Conservation (phyloP, 306 rosid species). For the Quercus gilva region DNA sequence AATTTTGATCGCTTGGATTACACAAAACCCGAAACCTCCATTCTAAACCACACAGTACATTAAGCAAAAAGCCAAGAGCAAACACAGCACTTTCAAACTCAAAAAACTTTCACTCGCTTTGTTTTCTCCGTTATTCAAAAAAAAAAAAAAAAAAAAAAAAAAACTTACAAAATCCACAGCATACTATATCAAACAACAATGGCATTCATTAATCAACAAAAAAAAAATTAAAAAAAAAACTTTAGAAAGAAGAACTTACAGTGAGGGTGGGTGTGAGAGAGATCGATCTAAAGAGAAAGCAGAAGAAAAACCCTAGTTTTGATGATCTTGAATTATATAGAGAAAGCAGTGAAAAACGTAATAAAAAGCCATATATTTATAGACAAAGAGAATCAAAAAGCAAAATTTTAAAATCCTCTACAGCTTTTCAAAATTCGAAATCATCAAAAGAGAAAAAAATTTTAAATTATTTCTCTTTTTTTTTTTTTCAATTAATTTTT, state of each 20-base stretch:
- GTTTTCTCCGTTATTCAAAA: constrained; percentile 8
- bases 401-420: too few relatives aligned
- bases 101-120: not conserved
- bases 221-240: not conserved
- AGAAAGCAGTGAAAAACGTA: too few relatives aligned
- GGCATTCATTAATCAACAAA: constrained; percentile 11
- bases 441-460: too few relatives aligned
- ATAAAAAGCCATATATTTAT: too few relatives aligned
- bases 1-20: not conserved
- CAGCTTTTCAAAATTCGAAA: too few relatives aligned
- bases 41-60: not conserved
- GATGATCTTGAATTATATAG: constrained; percentile 13
- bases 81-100: not conserved
- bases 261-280: constrained; percentile 18
- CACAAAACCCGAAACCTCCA: not conserved
- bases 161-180: not conserved
- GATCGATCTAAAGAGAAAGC: constrained; percentile 36
- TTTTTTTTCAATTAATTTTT: too few relatives aligned
- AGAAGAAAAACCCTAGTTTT: constrained; percentile 45
- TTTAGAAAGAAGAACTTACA: constrained; percentile 37
- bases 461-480: too few relatives aligned
- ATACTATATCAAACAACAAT: not conserved
- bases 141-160: not conserved
- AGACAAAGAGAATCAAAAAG: too few relatives aligned
- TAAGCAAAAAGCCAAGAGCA: not conserved